Evolutionary conservation across 176 grass and related monocot genomes (phyloP), one percentile per base, ranked within the genome.

Genomic region (Musa itinerans): DNA sequence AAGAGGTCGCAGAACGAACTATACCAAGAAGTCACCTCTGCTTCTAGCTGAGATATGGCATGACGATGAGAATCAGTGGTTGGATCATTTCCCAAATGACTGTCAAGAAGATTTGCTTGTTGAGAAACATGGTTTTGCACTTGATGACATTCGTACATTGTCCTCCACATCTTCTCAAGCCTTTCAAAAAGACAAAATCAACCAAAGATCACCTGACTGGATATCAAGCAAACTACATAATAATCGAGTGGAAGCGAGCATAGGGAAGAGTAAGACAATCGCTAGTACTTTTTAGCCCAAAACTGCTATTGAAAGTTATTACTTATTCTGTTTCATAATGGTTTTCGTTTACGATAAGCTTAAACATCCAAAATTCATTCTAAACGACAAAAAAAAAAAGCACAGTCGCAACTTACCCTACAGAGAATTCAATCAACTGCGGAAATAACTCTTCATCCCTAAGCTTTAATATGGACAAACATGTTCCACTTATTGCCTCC

Each of bases 111-210:
- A 76, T 63, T 89, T 79, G 78, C 83, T 84, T 89, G 89, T 74
- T 99, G 91, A 23, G 88, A 89, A 69, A 92, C 72, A 49, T 88
- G 86, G 70, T 81, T 86, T 79, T 99, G 96, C 76, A 89, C 91
- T 75, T 99, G 82, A 83, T 99, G 96, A 66, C 91, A 99, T 70
- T 99, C 89, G 11, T 86, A 78, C 96, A 99, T 95, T 73, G 75
- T 87, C 81, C 86, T 94, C 96, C 96, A 99, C 96, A 99, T 99
- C 73, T 95, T 77, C 50, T 87, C 85, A 53, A 99, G 88, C 53
- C 96, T 99, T 83, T 22, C 63, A 57, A 77, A 69, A 83, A 34
- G 82, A 88, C 11, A 26, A 2, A 74, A 74, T 74, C 52, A 56
- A 54, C 52, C 24, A 55, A 29, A 74, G 27, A 16, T 10, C 6